phyloP scores from a whole-genome alignment of 805 yeast genomes.

The Cyberlindnera bimundalis region DNA sequence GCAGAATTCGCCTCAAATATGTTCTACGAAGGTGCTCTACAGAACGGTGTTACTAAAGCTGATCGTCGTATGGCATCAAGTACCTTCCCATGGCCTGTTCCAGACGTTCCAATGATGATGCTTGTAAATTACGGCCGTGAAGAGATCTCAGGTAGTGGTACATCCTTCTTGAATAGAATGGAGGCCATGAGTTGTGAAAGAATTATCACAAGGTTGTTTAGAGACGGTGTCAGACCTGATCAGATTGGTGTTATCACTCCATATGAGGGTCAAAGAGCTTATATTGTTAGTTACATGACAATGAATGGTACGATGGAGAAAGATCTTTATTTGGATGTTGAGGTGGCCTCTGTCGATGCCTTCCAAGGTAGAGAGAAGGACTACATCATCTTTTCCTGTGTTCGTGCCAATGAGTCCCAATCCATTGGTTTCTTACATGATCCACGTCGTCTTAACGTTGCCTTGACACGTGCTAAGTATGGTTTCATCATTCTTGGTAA shows the following conservation, averaged over 20 bases:
- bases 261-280: conserved; percentile 90
- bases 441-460: conserved; percentile 84
- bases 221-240: conserved; percentile 71
- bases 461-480: conserved; percentile 81
- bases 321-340: conserved; percentile 65
- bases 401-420: conserved; percentile 71
- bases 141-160: conserved; percentile 79
- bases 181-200: conserved; percentile 90
- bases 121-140: conserved; percentile 90
- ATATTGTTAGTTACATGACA: conserved; percentile 72
- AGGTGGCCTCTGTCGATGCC: conserved; percentile 93
- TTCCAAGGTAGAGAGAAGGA: conserved; percentile 92
- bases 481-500: conserved; percentile 83
- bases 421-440: conserved; percentile 82
- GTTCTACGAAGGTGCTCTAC: conserved; percentile 90
- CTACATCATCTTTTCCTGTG: conserved; percentile 73
- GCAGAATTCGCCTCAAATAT: conserved; percentile 86
- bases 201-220: conserved; percentile 65
- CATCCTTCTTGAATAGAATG: conserved; percentile 76
- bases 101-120: conserved; percentile 88
- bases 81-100: conserved; percentile 89
- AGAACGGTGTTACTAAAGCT: conserved; percentile 83
- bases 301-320: conserved; percentile 65
- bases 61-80: conserved; percentile 55
- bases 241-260: conserved; percentile 95